Evolutionary conservation across 306 rosid species (phyloP).

Genomic region (Corylus avellana): DNA sequence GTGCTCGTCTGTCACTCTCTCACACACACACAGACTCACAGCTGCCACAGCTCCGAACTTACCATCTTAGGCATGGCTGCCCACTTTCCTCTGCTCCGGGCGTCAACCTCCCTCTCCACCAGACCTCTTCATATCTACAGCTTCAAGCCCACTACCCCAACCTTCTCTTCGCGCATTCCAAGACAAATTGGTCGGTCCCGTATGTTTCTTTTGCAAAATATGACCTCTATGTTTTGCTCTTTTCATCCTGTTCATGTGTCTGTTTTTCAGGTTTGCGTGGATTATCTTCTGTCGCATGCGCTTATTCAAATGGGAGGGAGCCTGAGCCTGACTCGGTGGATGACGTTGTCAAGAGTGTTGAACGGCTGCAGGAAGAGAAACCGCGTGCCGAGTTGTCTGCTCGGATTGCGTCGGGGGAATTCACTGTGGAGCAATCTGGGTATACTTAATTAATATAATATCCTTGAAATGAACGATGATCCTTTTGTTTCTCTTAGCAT

Average conservation of each 20-base stretch:
- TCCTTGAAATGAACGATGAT: background rate
- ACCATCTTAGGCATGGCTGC: slow-evolving; percentile 47
- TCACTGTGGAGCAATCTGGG: slow-evolving; percentile 71
- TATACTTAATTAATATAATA: slow-evolving; percentile 22
- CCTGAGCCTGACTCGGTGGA: slow-evolving; percentile 42
- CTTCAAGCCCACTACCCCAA: slow-evolving; percentile 28
- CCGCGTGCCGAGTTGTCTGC: slow-evolving; percentile 66
- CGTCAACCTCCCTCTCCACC: slow-evolving; percentile 38
- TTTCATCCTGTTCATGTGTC: background rate
- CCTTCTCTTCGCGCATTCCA: slow-evolving; percentile 28
- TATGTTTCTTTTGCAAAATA: background rate
- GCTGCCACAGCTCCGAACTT: background rate
- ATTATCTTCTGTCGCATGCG: slow-evolving; percentile 40
- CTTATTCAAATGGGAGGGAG: slow-evolving; percentile 71
- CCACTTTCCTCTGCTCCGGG: slow-evolving; percentile 45
- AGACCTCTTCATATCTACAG: slow-evolving; percentile 20
- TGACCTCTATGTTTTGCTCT: background rate
- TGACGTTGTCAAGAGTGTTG: slow-evolving; percentile 40
- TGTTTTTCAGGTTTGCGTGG: slow-evolving; percentile 43
- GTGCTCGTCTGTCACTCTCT: too few species aligned
- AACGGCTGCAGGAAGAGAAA: slow-evolving; percentile 47
- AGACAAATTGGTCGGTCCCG: slow-evolving; percentile 42
- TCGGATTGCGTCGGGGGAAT: slow-evolving; percentile 82
- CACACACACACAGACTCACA: too few species aligned
- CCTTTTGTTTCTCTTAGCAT: background rate